Conservation (phyloP, 305 asterid species). For the Fraxinus sp. region DNA sequence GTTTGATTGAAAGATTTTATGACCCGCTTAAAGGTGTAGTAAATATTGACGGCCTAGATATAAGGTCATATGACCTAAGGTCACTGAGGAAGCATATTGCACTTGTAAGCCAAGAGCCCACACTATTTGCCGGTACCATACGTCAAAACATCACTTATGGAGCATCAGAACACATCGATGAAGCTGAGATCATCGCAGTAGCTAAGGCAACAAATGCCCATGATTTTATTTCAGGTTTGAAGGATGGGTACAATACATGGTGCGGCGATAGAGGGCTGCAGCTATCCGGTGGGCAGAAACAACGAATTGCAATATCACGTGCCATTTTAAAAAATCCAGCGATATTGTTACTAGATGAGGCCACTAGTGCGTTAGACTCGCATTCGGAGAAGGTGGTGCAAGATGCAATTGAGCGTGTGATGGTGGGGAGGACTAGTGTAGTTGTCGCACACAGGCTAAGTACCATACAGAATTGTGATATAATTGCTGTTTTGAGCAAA, state of each 20-base stretch:
- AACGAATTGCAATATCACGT: conserved; percentile 79
- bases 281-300: conserved; percentile 90
- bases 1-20: conserved; percentile 74
- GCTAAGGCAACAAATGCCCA: conserved; percentile 85
- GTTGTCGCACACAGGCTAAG: conserved; percentile 87
- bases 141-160: conserved; percentile 65
- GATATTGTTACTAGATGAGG: conserved; percentile 71
- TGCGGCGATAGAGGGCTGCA: conserved; percentile 95
- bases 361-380: conserved; percentile 81
- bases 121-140: conserved; percentile 68
- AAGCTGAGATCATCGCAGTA: conserved; percentile 67
- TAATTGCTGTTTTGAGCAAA: conserved; percentile 70
- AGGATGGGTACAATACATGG: conserved; percentile 69
- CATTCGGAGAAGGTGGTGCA: conserved; percentile 82
- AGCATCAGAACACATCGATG: conserved; percentile 40
- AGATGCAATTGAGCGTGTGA: conserved; percentile 76
- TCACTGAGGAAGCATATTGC: conserved; percentile 68
- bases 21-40: conserved; percentile 63
- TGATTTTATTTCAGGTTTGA: conserved; percentile 60
- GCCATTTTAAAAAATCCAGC: conserved; percentile 72
- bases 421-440: conserved; percentile 81
- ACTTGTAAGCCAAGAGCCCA: conserved; percentile 86
- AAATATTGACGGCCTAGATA: conserved; percentile 66
- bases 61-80: conserved; percentile 58
- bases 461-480: conserved; percentile 69